Conservation (phyloP, 1,284 basidiomycete genomes). For the Ceratobasidium sp. region DNA sequence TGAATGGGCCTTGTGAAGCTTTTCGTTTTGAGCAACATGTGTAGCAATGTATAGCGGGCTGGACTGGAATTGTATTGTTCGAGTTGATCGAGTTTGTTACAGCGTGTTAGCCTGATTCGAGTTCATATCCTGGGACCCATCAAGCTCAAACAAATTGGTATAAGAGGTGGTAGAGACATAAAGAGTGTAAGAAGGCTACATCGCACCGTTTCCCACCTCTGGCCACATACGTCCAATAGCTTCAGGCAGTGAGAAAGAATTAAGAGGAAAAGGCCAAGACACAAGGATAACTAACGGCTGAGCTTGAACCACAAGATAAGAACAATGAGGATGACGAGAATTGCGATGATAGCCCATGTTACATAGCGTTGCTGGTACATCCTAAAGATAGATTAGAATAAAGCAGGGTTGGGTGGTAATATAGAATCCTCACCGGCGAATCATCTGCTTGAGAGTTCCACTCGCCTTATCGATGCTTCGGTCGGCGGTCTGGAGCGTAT, state of each 20-base stretch:
- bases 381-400: conserved; percentile 31
- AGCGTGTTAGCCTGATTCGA: too few species aligned
- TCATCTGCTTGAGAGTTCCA: conserved; percentile 66
- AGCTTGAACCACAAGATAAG: conserved; percentile 45
- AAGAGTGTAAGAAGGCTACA: conserved; percentile 28
- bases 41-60: too few species aligned
- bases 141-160: conserved; percentile 1
- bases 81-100: too few species aligned
- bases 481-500: conserved; percentile 74
- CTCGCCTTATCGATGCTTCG: conserved; percentile 62
- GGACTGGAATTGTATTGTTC: too few species aligned
- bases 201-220: conserved; percentile 3
- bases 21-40: too few species aligned
- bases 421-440: conserved; percentile 58
- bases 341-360: conserved; percentile 43
- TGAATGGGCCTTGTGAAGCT: too few species aligned
- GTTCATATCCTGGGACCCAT: not conserved
- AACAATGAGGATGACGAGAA: conserved; percentile 43
- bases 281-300: conserved; percentile 32
- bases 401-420: not conserved
- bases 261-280: not conserved
- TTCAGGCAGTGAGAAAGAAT: conserved; percentile 1
- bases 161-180: conserved; percentile 10
- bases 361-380: conserved; percentile 45
- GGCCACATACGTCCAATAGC: conserved; percentile 10